Evolutionary conservation across 1,139 yeast species (phyloP).

Genomic region (Torulaspora pretoriensis): DNA sequence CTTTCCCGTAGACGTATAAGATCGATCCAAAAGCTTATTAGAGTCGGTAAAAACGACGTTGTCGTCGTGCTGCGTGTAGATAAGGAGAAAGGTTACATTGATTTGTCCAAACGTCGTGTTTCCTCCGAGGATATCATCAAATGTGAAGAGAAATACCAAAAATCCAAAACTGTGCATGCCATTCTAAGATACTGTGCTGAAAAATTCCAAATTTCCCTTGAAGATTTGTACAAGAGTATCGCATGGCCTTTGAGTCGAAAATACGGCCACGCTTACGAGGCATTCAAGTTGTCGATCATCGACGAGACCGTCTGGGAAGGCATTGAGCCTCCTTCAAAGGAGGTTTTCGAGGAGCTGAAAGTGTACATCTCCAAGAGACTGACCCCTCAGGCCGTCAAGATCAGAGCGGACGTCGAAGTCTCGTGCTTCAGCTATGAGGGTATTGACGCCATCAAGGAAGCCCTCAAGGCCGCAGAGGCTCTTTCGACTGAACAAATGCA

Average conservation of each 20-base stretch:
- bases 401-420: slow-evolving; percentile 96
- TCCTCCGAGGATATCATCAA: slow-evolving; percentile 96
- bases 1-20: slow-evolving; percentile 98
- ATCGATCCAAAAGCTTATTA: slow-evolving; percentile 92
- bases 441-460: slow-evolving; percentile 90
- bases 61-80: slow-evolving; percentile 99
- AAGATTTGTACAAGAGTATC: slow-evolving; percentile 75
- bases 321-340: slow-evolving; percentile 59
- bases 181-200: slow-evolving; percentile 98
- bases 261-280: slow-evolving; percentile 96
- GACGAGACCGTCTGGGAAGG: slow-evolving; percentile 86
- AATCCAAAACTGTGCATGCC: slow-evolving; percentile 95
- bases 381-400: slow-evolving; percentile 96
- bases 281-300: slow-evolving; percentile 92
- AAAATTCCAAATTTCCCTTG: slow-evolving; percentile 84
- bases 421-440: slow-evolving; percentile 98
- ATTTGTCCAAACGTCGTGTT: slow-evolving; percentile 94
- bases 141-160: slow-evolving; percentile 97
- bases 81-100: slow-evolving; percentile 97
- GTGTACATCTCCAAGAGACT: slow-evolving; percentile 85
- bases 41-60: slow-evolving; percentile 98
- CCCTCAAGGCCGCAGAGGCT: slow-evolving; percentile 82
- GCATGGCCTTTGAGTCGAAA: slow-evolving; percentile 98
- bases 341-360: slow-evolving; percentile 74
- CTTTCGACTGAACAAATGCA: slow-evolving; percentile 78